Evolutionary conservation across 108 stramenopile species (phyloP), one percentile per base, ranked within the genome.

Genomic region (Thalassiosira profunda): DNA sequence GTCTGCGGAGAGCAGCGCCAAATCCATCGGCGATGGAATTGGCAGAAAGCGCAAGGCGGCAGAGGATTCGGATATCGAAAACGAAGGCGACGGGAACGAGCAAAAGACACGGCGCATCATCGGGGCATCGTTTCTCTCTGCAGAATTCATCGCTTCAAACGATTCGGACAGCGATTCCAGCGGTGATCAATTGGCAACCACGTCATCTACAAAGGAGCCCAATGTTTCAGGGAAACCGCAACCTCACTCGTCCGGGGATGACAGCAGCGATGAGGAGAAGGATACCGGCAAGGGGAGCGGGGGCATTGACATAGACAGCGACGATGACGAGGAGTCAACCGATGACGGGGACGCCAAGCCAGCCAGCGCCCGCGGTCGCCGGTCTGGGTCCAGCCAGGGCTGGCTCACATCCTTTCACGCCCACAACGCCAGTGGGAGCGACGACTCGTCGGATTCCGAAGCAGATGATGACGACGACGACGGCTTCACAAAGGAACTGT

Each of bases 321-420:
- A 44, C 20, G 42, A 43, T 5, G 5, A 18, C 20, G 42, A 5
- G 4, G 4, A 18, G 42, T 43, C 42, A 18, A 18, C 42, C 20
- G 1, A 15, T 26, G 21, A 49, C 48, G 2, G 7, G 15, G 28
- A 52, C 9, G 10, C 7, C 51, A 52, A 2, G 2, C 51, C 51
- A 1, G 51, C 28, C 51, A 9, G 51, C 18, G 30, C 34, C 44
- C 23, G 44, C 2, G 10, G 38, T 40, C 38, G 38, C 10, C 10
- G 15, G 30, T 31, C 21, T 31, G 4, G 51, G 33, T 9, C 33
- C 33, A 30, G 17, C 17, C 2, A 33, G 30, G 51, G 29, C 51
- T 52, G 51, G 51, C 51, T 52, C 51, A 52, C 51, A 20, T 52
- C 51, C 7, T 20, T 52, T n/a, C n/a, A n/a, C n/a, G n/a, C n/a